Conservation (phyloP, 106 monocot genomes). For the Vanilla planifolia region DNA sequence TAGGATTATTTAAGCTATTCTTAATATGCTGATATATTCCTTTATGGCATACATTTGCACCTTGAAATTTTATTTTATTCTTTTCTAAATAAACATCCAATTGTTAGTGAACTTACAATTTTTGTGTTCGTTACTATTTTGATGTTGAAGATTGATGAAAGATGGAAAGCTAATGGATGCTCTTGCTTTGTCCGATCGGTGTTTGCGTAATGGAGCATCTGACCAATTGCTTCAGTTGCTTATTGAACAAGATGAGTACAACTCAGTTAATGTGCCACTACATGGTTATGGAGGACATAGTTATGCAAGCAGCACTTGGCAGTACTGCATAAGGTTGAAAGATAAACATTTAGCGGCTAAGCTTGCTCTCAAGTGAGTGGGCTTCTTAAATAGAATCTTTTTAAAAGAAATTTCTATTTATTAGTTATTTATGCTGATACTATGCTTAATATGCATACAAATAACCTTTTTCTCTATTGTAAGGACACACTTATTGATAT, state of each 20-base stretch:
- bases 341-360: conserved; percentile 81
- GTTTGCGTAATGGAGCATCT: conserved; percentile 80
- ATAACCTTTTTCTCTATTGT: background rate
- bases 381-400: background rate
- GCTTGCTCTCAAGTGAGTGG: conserved; percentile 86
- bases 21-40: too few species aligned
- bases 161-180: conserved; percentile 94
- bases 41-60: too few species aligned
- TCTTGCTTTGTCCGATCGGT: conserved; percentile 89
- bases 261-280: conserved; percentile 14
- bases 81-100: too few species aligned
- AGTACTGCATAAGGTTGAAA: conserved; percentile 82
- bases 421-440: background rate
- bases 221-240: conserved; percentile 80
- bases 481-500: background rate
- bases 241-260: conserved; percentile 64
- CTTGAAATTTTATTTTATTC: too few species aligned
- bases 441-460: background rate
- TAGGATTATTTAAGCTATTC: too few species aligned
- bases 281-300: conserved; percentile 34
- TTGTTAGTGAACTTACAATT: background rate
- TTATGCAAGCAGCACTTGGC: conserved; percentile 57
- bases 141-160: conserved; percentile 58
- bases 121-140: conserved; percentile 5
- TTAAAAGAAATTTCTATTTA: background rate